A percentile compares a stretch with the other conserved stretches of the same genome.
These are phyloP conservation scores for Hyphochytrium catenoides DNA, from an alignment of 352 stramenopile species.

Conservation along the genomic window DNA sequence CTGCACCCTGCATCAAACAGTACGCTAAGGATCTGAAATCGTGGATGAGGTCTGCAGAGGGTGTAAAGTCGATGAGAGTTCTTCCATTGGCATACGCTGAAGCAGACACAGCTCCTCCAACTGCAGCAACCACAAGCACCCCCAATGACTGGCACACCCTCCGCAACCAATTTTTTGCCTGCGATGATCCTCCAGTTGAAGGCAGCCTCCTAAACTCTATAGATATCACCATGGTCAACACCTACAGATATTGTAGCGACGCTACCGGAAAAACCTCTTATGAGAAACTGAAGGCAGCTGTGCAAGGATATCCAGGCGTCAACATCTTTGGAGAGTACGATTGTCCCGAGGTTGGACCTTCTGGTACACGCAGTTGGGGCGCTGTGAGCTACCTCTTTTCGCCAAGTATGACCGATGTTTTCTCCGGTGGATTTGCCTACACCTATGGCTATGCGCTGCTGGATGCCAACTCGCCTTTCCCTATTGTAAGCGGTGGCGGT, in stretches of 20 bases:
- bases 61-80: slow-evolving; percentile 5
- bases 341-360: too few relatives aligned
- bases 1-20: slow-evolving; percentile 8
- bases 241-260: slow-evolving; percentile 52
- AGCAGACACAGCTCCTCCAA: too few relatives aligned
- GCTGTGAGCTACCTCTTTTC: slow-evolving; percentile 60
- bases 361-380: too few relatives aligned
- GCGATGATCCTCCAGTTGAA: slow-evolving; percentile 48
- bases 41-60: slow-evolving; percentile 6
- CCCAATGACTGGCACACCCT: slow-evolving; percentile 49
- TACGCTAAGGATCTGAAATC: slow-evolving; percentile 8
- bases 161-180: slow-evolving; percentile 54
- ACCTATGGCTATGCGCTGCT: slow-evolving; percentile 60
- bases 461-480: slow-evolving; percentile 27
- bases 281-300: too few relatives aligned
- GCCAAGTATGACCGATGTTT: slow-evolving; percentile 33
- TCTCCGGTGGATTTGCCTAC: slow-evolving; percentile 49
- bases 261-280: too few relatives aligned
- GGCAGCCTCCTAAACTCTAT: slow-evolving; percentile 53
- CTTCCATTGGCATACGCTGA: slow-evolving; percentile 7
- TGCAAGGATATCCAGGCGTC: too few relatives aligned
- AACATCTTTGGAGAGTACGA: too few relatives aligned
- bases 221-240: slow-evolving; percentile 65
- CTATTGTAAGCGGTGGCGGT: slow-evolving; percentile 41
- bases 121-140: too few relatives aligned